These are phyloP conservation scores for Erucastrum elatum DNA, from an alignment of 345 rosid genomes.

Conservation along the genomic window DNA sequence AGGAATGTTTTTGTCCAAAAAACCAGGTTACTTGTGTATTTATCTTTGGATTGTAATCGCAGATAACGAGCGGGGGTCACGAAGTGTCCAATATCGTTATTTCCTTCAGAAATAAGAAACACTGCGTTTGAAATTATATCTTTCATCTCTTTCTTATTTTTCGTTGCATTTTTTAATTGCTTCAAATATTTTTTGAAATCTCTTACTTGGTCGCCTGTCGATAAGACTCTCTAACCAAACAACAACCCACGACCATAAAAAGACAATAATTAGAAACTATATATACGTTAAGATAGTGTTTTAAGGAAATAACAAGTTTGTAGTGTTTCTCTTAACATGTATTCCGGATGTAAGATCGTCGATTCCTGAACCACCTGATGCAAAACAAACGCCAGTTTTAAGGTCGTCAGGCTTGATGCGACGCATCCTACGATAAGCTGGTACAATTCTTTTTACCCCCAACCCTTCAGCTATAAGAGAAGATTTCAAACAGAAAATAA, in stretches of 20 bases:
- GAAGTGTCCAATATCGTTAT: constrained; percentile 60
- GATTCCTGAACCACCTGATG: constrained; percentile 44
- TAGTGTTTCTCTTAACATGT: constrained; percentile 7
- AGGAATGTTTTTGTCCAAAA: constrained; percentile 36
- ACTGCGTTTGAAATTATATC: constrained; percentile 42
- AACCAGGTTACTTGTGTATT: constrained; percentile 51
- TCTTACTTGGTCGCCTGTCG: constrained; percentile 47
- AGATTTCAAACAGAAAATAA: background rate
- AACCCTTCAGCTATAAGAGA: constrained; percentile 31
- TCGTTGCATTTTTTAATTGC: constrained; percentile 39
- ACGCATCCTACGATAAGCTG: constrained; percentile 29
- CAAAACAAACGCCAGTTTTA: constrained; percentile 41
- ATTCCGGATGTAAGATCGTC: constrained; percentile 26
- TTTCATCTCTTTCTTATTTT: constrained; percentile 41
- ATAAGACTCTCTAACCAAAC: constrained; percentile 46
- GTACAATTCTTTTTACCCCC: constrained; percentile 14
- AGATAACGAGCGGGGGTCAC: constrained; percentile 17
- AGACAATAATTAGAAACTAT: background rate
- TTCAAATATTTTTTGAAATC: constrained; percentile 48
- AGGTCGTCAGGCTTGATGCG: constrained; percentile 20
- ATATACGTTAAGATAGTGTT: background rate
- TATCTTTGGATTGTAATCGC: constrained; percentile 27
- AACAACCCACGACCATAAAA: background rate
- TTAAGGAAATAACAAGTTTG: background rate
- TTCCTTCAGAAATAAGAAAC: constrained; percentile 47